Evolutionary conservation across 73 alveolate genomes (phyloP).

Genomic region (Paramecium caudatum): DNA sequence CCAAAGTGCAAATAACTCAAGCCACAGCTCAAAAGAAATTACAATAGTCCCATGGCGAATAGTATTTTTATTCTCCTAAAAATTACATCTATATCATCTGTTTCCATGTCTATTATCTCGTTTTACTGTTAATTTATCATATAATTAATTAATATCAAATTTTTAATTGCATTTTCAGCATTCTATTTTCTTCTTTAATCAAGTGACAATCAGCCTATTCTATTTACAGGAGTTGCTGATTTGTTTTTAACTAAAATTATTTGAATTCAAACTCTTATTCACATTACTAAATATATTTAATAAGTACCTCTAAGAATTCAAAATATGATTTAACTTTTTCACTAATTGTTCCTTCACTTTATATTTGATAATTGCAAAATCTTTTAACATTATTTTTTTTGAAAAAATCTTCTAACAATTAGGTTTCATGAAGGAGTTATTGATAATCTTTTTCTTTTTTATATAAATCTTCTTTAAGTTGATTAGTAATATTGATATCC

Average conservation of each 20-base stretch:
- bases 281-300: not conserved
- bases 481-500: not conserved
- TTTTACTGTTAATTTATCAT: not conserved
- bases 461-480: slow-evolving; percentile 31
- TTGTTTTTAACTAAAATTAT: slow-evolving; percentile 27
- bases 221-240: slow-evolving; percentile 19
- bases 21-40: not conserved
- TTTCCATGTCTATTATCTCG: not conserved
- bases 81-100: not conserved
- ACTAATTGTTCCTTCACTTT: not conserved
- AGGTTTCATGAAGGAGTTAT: not conserved
- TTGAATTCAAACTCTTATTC: slow-evolving; percentile 25
- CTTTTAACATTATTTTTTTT: not conserved
- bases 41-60: not conserved
- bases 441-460: slow-evolving; percentile 18
- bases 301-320: slow-evolving; percentile 10
- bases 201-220: not conserved
- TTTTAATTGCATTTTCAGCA: slow-evolving; percentile 4
- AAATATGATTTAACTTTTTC: not conserved
- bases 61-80: not conserved
- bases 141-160: not conserved
- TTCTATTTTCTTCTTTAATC: slow-evolving; percentile 61
- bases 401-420: not conserved
- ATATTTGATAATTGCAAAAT: not conserved
- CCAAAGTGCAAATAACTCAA: not conserved